Evolutionary conservation across 139 green algal species (phyloP).

Genomic region (Asterochloris sp.): DNA sequence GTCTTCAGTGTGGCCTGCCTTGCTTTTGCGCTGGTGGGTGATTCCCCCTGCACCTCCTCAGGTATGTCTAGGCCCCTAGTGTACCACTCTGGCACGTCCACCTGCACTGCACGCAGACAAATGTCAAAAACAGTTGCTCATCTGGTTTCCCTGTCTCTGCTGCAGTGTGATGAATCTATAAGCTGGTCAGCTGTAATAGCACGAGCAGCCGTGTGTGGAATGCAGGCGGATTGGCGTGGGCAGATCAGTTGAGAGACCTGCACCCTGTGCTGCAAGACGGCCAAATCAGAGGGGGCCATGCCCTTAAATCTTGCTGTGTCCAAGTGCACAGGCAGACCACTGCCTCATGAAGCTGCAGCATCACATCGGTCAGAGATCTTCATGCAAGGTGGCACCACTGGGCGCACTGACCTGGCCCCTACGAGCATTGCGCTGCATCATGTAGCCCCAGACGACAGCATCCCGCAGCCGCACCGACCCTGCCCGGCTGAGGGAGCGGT

Average conservation of each 20-base stretch:
- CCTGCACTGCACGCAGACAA: not conserved
- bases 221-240: not conserved
- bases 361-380: no score
- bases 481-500: not conserved
- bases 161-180: not conserved
- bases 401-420: not conserved
- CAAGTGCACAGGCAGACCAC: not conserved
- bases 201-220: not conserved
- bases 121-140: conserved; percentile 29
- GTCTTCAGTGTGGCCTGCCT: no score
- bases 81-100: conserved; percentile 66
- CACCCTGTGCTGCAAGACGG: not conserved
- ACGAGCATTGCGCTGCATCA: conserved; percentile 39
- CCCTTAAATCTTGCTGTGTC: no score
- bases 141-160: conserved; percentile 18
- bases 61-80: not conserved
- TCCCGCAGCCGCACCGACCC: conserved; percentile 40
- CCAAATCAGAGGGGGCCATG: not conserved
- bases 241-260: not conserved
- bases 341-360: not conserved
- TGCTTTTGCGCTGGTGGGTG: no score
- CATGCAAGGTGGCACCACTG: not conserved
- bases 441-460: conserved; percentile 60
- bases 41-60: no score
- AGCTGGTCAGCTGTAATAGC: not conserved